Conservation (phyloP, 1,284 basidiomycete genomes). For the Trichosporon ovoides region DNA sequence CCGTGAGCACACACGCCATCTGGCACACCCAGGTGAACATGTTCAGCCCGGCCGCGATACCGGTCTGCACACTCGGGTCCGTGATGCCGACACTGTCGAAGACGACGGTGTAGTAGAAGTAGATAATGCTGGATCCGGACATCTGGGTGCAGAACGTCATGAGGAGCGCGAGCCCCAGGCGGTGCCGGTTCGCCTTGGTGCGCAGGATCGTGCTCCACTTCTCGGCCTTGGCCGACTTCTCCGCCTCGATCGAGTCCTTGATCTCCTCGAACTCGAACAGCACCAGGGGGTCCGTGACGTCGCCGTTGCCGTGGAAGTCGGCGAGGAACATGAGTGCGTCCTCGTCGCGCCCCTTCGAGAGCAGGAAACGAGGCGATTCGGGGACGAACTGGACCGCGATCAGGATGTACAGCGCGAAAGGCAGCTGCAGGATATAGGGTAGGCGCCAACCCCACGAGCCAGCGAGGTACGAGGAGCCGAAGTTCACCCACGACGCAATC, state of each 20-base stretch:
- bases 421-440: slow-evolving; percentile 48
- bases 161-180: slow-evolving; percentile 42
- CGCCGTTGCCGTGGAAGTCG: slow-evolving; percentile 69
- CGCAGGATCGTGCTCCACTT: slow-evolving; percentile 43
- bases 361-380: slow-evolving; percentile 47
- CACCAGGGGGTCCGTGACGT: slow-evolving; percentile 62
- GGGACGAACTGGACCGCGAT: slow-evolving; percentile 50
- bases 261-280: slow-evolving; percentile 74
- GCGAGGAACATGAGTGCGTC: slow-evolving; percentile 72
- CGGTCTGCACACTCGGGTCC: slow-evolving; percentile 44
- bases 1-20: slow-evolving; percentile 36
- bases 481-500: slow-evolving; percentile 24
- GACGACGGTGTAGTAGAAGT: slow-evolving; percentile 48
- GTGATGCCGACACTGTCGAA: slow-evolving; percentile 48
- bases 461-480: slow-evolving; percentile 25
- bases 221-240: slow-evolving; percentile 51
- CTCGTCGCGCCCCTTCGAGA: slow-evolving; percentile 50
- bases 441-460: slow-evolving; percentile 42
- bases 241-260: slow-evolving; percentile 65
- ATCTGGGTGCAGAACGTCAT: slow-evolving; percentile 44
- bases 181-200: slow-evolving; percentile 34
- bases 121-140: slow-evolving; percentile 44
- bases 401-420: slow-evolving; percentile 42
- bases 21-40: slow-evolving; percentile 48
- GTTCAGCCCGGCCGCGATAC: slow-evolving; percentile 48